Base-by-base conservation (phyloP, 352 stramenopile genomes). In the Pythium rhizo-oryzae region DNA sequence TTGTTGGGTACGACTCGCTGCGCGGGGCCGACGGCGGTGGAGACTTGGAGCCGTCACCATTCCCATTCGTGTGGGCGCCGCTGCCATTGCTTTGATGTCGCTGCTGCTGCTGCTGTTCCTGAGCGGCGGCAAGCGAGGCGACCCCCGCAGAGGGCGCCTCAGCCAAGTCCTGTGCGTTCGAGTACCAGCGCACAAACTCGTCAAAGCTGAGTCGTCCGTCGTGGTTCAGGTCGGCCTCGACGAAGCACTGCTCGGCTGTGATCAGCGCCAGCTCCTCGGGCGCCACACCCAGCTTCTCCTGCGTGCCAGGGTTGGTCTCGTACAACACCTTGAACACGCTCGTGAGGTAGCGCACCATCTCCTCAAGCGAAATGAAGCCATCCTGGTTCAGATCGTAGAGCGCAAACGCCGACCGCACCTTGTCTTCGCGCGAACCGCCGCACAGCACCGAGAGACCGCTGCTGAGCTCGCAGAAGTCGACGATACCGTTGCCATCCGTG, bases 301-400 rank as follows among this genome's bases (percentile, higher is more conserved):
- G 65, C 11, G 82, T 91, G 0, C 79, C 81, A 0, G 85, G 76
- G 50, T 78, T 96, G 6, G 87, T 92, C 59, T 93, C 85, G 62
- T 93, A 97, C 43, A 96, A 62, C 16, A 97, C 84, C 61, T 92
- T 93, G 51, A 97, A 97, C 23, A 97, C 89, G 39, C 82, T 86
- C 2, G 78, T 80, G 16, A 97, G 67, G 61, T 97, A 97, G 23
- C 85, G 84, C 41, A 81, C 78, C 90, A 97, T 96, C 63, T 97
- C 90, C n/a, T 93, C 85, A n/a, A 94, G 47, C 2, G 82, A 89
- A 33, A 97, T 94, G 43, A 85, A 88, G 0, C 88, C 89, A 62
- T 97, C 86, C 25, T 93, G 82, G 65, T 97, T 94, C 12, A 94
- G 68, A 69, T 96, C 88, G 59, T 95, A 96, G 7, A 97, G 75